These are phyloP conservation scores for Cladophialophora psammophila DNA, from an alignment of 2,329 filamentous ascomycete genomes.

Conservation along the genomic window DNA sequence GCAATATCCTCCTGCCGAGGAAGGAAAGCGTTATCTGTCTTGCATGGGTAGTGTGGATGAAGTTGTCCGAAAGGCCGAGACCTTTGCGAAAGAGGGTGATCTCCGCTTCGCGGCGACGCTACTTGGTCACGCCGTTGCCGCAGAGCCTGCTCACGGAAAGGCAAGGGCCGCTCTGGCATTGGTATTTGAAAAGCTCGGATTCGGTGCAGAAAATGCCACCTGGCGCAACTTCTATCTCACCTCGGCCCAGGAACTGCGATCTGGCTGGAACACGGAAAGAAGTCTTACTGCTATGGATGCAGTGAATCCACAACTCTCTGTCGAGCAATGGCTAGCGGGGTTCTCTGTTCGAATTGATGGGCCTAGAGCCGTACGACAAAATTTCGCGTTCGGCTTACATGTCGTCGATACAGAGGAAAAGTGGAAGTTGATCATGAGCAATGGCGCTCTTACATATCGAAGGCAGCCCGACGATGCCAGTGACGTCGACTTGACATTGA, in stretches of 20 bases:
- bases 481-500: not conserved
- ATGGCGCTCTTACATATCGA: conserved; percentile 24
- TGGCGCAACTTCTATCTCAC: conserved; percentile 53
- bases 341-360: conserved; percentile 21
- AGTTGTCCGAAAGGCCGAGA: conserved; percentile 44
- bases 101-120: conserved; percentile 52
- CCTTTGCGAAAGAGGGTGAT: conserved; percentile 45
- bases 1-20: conserved; percentile 47
- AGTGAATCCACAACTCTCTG: not conserved
- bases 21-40: conserved; percentile 48
- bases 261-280: not conserved
- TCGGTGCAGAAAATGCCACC: conserved; percentile 50
- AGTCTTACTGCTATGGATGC: not conserved
- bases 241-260: conserved; percentile 42
- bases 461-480: not conserved
- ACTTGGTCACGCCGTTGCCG: conserved; percentile 47
- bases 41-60: conserved; percentile 48
- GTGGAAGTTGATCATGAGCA: conserved; percentile 24
- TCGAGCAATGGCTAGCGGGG: conserved; percentile 16
- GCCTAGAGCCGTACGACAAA: not conserved
- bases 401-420: conserved; percentile 4
- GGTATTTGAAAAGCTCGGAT: conserved; percentile 48
- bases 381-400: conserved; percentile 9
- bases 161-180: conserved; percentile 42
- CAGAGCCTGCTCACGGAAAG: conserved; percentile 38